Conservation (phyloP, 768 basidiomycete genomes). For the Pilatotrama ljubarskyi region DNA sequence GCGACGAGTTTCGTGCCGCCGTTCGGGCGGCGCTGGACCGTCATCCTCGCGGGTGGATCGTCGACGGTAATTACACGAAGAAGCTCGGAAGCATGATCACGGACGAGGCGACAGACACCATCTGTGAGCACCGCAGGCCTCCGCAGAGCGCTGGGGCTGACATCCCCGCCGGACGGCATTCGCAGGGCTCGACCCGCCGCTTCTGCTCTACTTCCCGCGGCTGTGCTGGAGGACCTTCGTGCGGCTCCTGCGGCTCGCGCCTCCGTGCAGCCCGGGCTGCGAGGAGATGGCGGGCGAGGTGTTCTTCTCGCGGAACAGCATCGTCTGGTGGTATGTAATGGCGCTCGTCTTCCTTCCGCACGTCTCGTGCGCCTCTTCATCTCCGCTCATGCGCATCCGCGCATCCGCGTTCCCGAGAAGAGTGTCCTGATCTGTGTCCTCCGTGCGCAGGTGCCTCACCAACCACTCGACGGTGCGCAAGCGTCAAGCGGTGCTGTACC, state of each 20-base stretch:
- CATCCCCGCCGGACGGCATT: neutral
- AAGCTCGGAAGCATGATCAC: constrained; percentile 18
- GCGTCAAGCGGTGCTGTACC: constrained; percentile 13
- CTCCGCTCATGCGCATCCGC: neutral
- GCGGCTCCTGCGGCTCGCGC: constrained; percentile 29
- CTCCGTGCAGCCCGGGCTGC: constrained; percentile 34
- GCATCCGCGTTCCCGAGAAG: too few relatives aligned
- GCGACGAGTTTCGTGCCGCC: constrained; percentile 16
- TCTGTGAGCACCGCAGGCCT: constrained; percentile 23
- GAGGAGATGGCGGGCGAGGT: constrained; percentile 24
- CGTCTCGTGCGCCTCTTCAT: neutral
- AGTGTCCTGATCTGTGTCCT: neutral
- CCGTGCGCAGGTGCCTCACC: constrained; percentile 14
- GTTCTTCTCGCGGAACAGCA: constrained; percentile 34
- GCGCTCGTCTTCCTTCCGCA: neutral
- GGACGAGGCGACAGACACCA: constrained; percentile 25
- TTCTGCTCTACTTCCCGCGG: constrained; percentile 61
- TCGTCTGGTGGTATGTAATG: constrained; percentile 32
- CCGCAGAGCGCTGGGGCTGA: constrained; percentile 40
- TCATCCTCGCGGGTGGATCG: constrained; percentile 23
- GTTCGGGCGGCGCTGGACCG: constrained; percentile 18
- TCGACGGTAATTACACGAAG: constrained; percentile 32
- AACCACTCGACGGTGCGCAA: constrained; percentile 19
- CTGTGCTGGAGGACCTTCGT: constrained; percentile 53
- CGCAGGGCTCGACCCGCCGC: constrained; percentile 73